phyloP scores from a whole-genome alignment of 805 yeast species.

The Yamadazyma philogaea region DNA sequence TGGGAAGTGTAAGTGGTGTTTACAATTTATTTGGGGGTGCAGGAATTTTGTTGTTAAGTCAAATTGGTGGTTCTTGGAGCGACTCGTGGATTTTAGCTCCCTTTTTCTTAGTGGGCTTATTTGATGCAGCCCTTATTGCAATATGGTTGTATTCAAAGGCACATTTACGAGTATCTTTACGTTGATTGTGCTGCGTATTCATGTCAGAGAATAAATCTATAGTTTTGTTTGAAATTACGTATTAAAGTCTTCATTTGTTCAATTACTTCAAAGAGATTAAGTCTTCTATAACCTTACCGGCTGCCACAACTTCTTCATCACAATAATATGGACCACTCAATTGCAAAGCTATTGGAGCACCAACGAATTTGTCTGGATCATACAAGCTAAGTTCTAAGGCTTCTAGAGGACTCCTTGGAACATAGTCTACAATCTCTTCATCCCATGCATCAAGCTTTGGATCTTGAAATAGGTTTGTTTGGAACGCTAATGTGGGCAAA shows the following conservation, averaged over 20 bases:
- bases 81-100: constrained; percentile 60
- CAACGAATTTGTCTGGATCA: constrained; percentile 44
- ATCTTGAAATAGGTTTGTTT: constrained; percentile 60
- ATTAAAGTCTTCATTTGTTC: background rate
- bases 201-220: too few relatives aligned
- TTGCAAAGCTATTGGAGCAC: constrained; percentile 56
- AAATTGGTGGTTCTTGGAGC: constrained; percentile 59
- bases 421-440: constrained; percentile 24
- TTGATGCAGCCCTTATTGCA: constrained; percentile 27
- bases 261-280: constrained; percentile 18
- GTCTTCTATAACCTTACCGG: constrained; percentile 37
- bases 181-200: background rate
- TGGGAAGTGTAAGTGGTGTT: constrained; percentile 69
- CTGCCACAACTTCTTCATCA: constrained; percentile 56
- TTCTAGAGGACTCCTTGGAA: constrained; percentile 46
- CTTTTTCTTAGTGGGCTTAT: constrained; percentile 48
- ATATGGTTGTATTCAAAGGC: background rate
- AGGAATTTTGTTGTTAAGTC: constrained; percentile 59
- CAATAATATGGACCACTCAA: constrained; percentile 50
- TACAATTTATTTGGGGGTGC: constrained; percentile 66
- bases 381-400: constrained; percentile 46
- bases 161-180: background rate
- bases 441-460: constrained; percentile 50
- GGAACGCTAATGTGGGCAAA: constrained; percentile 62
- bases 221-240: too few relatives aligned